Evolutionary conservation across 2,329 filamentous ascomycete genomes (phyloP).

Genomic region (Clarireedia hainanense): DNA sequence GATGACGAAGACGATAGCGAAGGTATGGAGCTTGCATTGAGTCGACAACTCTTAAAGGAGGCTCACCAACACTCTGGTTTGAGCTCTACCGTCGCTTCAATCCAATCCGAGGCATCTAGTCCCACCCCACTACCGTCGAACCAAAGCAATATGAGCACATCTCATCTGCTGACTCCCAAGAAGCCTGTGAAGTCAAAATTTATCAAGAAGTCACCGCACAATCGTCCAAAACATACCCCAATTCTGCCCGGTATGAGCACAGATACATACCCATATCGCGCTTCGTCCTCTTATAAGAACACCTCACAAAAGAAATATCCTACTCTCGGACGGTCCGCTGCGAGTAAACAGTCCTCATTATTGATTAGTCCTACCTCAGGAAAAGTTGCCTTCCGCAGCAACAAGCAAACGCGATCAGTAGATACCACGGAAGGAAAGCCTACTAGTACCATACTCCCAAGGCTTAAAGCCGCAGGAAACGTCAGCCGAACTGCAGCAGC

Average conservation of each 20-base stretch:
- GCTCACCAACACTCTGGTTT: conserved; percentile 3
- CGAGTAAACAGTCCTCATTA: neutral
- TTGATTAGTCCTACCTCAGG: neutral
- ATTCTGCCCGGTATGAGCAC: conserved; percentile 7
- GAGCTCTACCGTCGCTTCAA: neutral
- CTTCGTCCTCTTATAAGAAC: neutral
- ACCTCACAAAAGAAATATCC: neutral
- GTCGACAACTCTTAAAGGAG: conserved; percentile 12
- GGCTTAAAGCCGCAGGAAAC: no score
- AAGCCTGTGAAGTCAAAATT: neutral
- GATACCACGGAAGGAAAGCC: no score
- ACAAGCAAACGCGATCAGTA: no score
- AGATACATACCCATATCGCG: neutral
- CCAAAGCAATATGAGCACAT: neutral
- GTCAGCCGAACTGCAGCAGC: no score
- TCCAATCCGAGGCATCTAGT: neutral
- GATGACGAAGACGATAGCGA: conserved; percentile 16
- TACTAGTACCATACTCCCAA: no score
- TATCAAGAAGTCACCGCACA: conserved; percentile 1
- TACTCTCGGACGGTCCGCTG: neutral
- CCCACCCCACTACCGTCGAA: neutral
- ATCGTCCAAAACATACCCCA: conserved; percentile 1
- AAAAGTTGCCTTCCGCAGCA: no score
- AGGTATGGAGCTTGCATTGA: conserved; percentile 11
- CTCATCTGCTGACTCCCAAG: neutral